phyloP scores from a whole-genome alignment of 345 rosid genomes.

The Carallia pectinifolia region DNA sequence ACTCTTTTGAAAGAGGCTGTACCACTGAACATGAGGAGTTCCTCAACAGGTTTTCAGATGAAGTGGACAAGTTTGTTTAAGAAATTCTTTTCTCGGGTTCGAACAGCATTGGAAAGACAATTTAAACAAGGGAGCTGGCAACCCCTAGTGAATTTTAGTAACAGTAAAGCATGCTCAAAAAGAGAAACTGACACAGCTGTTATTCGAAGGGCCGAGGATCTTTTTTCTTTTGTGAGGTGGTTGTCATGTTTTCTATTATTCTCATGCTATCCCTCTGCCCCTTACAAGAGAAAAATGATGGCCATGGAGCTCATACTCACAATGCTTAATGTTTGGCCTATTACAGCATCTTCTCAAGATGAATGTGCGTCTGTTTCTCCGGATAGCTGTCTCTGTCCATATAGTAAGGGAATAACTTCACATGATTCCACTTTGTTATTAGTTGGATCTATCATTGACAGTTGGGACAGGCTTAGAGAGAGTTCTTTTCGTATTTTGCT shows the following conservation, averaged over 20 bases:
- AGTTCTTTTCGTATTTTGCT: constrained; percentile 85
- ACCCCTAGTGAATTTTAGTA: constrained; percentile 36
- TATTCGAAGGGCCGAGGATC: constrained; percentile 56
- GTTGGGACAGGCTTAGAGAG: constrained; percentile 96
- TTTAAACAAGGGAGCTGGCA: constrained; percentile 69
- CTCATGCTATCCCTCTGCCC: constrained; percentile 95
- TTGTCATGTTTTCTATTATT: constrained; percentile 71
- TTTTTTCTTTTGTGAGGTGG: constrained; percentile 89
- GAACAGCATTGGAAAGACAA: constrained; percentile 89
- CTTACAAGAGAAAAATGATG: constrained; percentile 93
- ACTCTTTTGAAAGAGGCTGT: constrained; percentile 70
- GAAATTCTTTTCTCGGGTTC: constrained; percentile 85
- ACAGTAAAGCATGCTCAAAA: constrained; percentile 22
- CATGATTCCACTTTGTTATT: constrained; percentile 72
- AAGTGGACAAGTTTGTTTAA: constrained; percentile 93
- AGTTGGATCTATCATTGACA: constrained; percentile 89
- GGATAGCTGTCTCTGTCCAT: constrained; percentile 61
- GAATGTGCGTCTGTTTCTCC: constrained; percentile 29
- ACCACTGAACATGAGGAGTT: constrained; percentile 95
- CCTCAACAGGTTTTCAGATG: constrained; percentile 96
- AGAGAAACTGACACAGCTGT: constrained; percentile 35
- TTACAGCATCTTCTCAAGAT: constrained; percentile 48
- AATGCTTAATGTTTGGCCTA: constrained; percentile 82
- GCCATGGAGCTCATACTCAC: constrained; percentile 82
- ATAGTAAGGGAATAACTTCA: constrained; percentile 57